Evolutionary conservation across 1,284 basidiomycete genomes (phyloP).

Genomic region (Trichosporon coremiiforme): DNA sequence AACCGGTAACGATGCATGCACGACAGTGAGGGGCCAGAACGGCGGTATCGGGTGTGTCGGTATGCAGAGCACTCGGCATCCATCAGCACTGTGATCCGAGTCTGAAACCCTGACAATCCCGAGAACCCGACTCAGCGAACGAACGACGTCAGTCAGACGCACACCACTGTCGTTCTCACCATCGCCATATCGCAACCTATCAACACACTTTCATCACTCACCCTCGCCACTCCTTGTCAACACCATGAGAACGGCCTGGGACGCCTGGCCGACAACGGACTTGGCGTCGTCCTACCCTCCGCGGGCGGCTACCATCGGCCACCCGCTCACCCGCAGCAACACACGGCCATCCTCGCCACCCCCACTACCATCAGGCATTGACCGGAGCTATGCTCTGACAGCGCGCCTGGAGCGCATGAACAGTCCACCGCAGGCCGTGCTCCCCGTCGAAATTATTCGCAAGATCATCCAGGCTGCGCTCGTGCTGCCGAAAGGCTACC

Average conservation of each 20-base stretch:
- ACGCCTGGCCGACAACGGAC: conserved; percentile 12
- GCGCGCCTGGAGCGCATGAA: conserved; percentile 5
- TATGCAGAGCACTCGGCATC: background rate
- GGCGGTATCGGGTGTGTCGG: background rate
- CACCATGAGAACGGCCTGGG: conserved; percentile 17
- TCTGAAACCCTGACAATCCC: conserved; percentile 14
- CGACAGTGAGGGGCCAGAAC: background rate
- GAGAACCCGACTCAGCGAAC: conserved; percentile 5
- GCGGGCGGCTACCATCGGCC: background rate
- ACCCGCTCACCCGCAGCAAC: background rate
- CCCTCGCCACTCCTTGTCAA: background rate
- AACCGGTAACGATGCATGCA: background rate
- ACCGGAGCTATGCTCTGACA: background rate
- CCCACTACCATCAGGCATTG: background rate
- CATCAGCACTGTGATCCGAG: background rate
- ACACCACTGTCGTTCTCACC: conserved; percentile 1
- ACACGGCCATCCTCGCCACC: conserved; percentile 9
- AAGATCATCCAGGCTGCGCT: conserved; percentile 44
- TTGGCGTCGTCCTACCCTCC: conserved; percentile 10
- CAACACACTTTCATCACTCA: background rate
- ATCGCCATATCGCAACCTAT: background rate
- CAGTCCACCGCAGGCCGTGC: conserved; percentile 18
- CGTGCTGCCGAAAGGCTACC: conserved; percentile 27
- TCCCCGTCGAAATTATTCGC: conserved; percentile 37
- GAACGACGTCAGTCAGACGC: conserved; percentile 4